These are phyloP conservation scores for Trichoderma sp. DNA, from an alignment of 2,329 filamentous ascomycete species.

Conservation along the genomic window DNA sequence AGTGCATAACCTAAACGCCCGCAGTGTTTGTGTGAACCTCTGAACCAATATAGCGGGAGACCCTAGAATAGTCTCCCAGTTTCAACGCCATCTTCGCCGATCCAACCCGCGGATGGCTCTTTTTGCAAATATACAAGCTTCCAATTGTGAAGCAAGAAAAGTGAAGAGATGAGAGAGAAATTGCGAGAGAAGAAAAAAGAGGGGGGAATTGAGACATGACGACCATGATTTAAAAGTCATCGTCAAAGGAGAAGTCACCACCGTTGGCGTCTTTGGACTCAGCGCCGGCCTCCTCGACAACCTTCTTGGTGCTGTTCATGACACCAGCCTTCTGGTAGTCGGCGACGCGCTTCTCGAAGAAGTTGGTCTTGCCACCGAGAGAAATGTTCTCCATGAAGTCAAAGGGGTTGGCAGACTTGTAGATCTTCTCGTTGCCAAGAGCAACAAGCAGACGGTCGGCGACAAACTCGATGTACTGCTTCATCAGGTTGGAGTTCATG, in stretches of 20 bases:
- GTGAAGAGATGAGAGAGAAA: neutral
- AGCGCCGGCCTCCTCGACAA: constrained; percentile 47
- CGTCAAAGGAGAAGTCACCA: constrained; percentile 89
- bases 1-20: constrained; percentile 22
- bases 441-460: constrained; percentile 91
- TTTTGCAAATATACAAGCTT: constrained; percentile 18
- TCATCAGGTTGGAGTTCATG: constrained; percentile 97
- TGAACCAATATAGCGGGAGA: constrained; percentile 11
- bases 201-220: constrained; percentile 27
- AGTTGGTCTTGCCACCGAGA: constrained; percentile 98
- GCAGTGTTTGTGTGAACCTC: constrained; percentile 20
- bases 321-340: constrained; percentile 99
- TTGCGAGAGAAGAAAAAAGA: constrained; percentile 8
- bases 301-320: constrained; percentile 82
- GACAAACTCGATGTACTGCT: constrained; percentile 99
- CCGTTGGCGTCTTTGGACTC: constrained; percentile 58
- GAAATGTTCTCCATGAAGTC: constrained; percentile 99
- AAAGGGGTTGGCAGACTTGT: constrained; percentile 92
- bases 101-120: constrained; percentile 18
- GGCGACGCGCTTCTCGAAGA: constrained; percentile 99
- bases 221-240: constrained; percentile 76
- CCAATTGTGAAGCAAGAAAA: neutral
- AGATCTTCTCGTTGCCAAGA: constrained; percentile 91
- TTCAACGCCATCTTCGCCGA: constrained; percentile 19
- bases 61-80: neutral